Evolutionary conservation across 164 flowering plant genomes (phyloP), one percentile per base, ranked within the genome.

Genomic region (Stephania yunnanensis): DNA sequence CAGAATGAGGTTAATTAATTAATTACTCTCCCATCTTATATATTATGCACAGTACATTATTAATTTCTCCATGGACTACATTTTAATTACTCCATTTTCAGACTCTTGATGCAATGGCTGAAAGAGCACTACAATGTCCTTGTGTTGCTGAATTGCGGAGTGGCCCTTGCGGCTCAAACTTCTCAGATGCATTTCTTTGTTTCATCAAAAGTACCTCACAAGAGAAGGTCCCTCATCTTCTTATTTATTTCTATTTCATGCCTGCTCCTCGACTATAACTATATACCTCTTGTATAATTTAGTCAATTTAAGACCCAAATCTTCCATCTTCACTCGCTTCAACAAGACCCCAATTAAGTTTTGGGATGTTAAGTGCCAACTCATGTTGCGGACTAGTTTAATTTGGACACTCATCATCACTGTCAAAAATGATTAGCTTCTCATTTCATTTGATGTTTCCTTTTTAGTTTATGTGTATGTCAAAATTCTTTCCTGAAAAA

Each of bases 191-290:
- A 36, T 95, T 95, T 74, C 75, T 89, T 42, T 93, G 99, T 81
- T 95, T 90, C 78, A 83, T 93, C 71, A 95, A 90, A 86, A 95
- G 99, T 82, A 90, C 93, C n/a, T 86, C 94, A 64, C 91, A 89
- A 79, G 99, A 95, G 73, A 93, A 95, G 95, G 98, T 93, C 25
- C 25, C 25, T 20, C 13, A 29, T 42, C 52, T 61, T 29, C n/a
- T 36, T 36, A 36, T 0, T 36, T 36, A 4, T 36, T 25, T 25
- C 25, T 20, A 0, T 69, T 42, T 69, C 6, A 44, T 71, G 29
- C 13, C 12, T 52, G 22, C 22, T 61, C 6, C 22, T 61, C 6
- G 8, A 61, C 22, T n/a, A 36, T 36, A 36, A 36, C 42, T 36
- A 36, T 36, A 36, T 36, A 36, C 1, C 22, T 61, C 7, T 61